A percentile compares a stretch with the other conserved stretches of the same genome.
phyloP scores from a whole-genome alignment of 129 eudicot species.

The Flaveria ramosissima region DNA sequence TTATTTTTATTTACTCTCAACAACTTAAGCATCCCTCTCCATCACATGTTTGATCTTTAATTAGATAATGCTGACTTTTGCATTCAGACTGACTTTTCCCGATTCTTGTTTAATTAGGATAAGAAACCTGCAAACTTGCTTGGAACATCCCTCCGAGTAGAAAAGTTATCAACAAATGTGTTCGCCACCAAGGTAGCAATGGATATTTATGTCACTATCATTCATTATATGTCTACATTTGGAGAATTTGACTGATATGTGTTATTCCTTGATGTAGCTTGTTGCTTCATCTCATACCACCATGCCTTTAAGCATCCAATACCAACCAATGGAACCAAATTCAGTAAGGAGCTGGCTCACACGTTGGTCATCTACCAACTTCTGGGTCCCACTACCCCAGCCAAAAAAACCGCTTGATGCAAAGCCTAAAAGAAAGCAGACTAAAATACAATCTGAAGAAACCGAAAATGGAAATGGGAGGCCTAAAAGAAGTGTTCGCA shows the following conservation, averaged over 20 bases:
- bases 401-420: conserved; percentile 45
- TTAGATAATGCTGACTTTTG: neutral
- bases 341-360: conserved; percentile 75
- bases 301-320: conserved; percentile 71
- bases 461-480: conserved; percentile 40
- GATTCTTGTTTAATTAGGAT: conserved; percentile 33
- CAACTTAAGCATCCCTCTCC: neutral
- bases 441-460: conserved; percentile 46
- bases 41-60: neutral
- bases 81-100: neutral
- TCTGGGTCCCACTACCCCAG: conserved; percentile 66
- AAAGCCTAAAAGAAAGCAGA: conserved; percentile 58
- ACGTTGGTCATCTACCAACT: conserved; percentile 65
- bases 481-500: conserved; percentile 62
- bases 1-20: neutral
- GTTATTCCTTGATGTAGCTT: conserved; percentile 45
- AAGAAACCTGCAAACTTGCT: conserved; percentile 39
- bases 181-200: conserved; percentile 65
- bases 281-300: conserved; percentile 57
- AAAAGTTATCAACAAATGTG: conserved; percentile 53
- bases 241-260: conserved; percentile 4
- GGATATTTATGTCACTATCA: conserved; percentile 3
- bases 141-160: conserved; percentile 40
- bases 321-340: conserved; percentile 69
- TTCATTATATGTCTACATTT: conserved; percentile 12